Evolutionary conservation across 2,329 filamentous ascomycete genomes (phyloP).

Genomic region (Cercospora zeae-maydis): DNA sequence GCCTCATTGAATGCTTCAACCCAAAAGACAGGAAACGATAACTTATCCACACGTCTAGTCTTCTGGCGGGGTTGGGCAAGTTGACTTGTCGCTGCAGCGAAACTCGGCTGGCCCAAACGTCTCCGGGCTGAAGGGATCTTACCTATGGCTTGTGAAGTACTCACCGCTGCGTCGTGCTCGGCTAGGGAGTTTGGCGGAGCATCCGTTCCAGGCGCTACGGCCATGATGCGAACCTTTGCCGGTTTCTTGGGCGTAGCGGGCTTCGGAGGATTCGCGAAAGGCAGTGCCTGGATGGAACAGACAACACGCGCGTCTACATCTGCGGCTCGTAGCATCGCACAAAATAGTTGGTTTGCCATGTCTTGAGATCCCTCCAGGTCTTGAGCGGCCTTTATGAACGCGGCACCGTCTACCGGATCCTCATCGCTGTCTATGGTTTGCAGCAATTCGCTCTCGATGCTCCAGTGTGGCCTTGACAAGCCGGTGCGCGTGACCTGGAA

Average conservation of each 20-base stretch:
- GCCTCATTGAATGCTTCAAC: constrained; percentile 84
- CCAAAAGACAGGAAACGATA: constrained; percentile 84
- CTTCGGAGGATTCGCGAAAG: constrained; percentile 57
- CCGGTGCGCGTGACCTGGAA: constrained; percentile 72
- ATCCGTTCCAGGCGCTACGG: constrained; percentile 26
- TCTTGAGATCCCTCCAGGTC: constrained; percentile 78
- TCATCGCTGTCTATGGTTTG: constrained; percentile 12
- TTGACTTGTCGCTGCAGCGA: constrained; percentile 14
- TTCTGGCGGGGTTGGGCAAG: constrained; percentile 30
- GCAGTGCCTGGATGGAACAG: constrained; percentile 81
- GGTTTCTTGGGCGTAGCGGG: constrained; percentile 43
- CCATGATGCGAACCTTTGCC: constrained; percentile 36
- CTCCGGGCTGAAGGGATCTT: constrained; percentile 33
- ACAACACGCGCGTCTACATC: constrained; percentile 79
- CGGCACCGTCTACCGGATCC: constrained; percentile 43
- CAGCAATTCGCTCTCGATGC: constrained; percentile 53
- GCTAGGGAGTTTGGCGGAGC: constrained; percentile 15
- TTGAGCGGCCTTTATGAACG: constrained; percentile 69
- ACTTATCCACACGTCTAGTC: constrained; percentile 58
- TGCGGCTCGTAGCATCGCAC: constrained; percentile 76
- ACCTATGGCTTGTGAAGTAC: constrained; percentile 21
- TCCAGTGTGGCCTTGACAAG: constrained; percentile 68
- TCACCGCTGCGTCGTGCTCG: constrained; percentile 27
- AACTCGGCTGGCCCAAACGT: constrained; percentile 35
- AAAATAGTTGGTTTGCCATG: constrained; percentile 85